A percentile compares a stretch with the other conserved stretches of the same genome.
Conservation (phyloP, 2,329 filamentous ascomycete genomes). For the Neofusicoccum sp. region DNA sequence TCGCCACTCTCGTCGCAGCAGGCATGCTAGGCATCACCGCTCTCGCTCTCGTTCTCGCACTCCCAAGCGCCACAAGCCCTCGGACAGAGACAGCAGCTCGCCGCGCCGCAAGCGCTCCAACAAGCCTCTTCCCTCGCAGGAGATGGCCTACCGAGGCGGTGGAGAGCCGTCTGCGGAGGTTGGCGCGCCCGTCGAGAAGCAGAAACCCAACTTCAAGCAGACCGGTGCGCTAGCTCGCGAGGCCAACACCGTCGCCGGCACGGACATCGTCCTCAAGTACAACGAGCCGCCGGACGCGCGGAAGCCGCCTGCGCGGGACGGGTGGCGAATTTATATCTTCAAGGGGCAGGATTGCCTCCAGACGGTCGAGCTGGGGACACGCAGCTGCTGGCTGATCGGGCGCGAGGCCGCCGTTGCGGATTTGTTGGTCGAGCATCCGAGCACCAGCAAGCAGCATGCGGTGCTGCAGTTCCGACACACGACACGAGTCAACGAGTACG, state of each 20-base stretch:
- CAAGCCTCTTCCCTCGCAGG: slow-evolving; percentile 50
- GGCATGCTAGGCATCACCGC: slow-evolving; percentile 22
- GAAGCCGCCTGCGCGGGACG: slow-evolving; percentile 75
- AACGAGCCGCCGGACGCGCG: slow-evolving; percentile 92
- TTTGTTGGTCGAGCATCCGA: slow-evolving; percentile 83
- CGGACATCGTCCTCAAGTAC: slow-evolving; percentile 84
- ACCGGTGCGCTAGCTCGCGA: slow-evolving; percentile 85
- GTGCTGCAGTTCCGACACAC: slow-evolving; percentile 90
- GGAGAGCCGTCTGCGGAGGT: slow-evolving; percentile 24
- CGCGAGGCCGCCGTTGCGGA: slow-evolving; percentile 81
- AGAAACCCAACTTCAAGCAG: slow-evolving; percentile 83
- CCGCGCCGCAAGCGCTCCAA: slow-evolving; percentile 48
- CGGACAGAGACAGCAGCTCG: slow-evolving; percentile 31
- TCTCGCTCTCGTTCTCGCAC: slow-evolving; percentile 28
- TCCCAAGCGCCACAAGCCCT: slow-evolving; percentile 38
- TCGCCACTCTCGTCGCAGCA: slow-evolving; percentile 23
- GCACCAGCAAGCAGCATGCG: slow-evolving; percentile 92
- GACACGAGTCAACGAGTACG: slow-evolving; percentile 82
- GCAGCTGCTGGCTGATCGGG: slow-evolving; percentile 90
- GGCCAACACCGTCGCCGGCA: slow-evolving; percentile 79
- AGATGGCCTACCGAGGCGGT: slow-evolving; percentile 45
- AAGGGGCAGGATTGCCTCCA: slow-evolving; percentile 80
- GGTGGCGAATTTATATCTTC: slow-evolving; percentile 93
- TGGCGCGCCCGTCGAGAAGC: slow-evolving; percentile 58
- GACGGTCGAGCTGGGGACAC: slow-evolving; percentile 72